Percentiles rank a stretch among this genome's conserved stretches.
Evolutionary conservation across 2,329 filamentous ascomycete species (phyloP).

Genomic region (Cytospora paraplurivora): DNA sequence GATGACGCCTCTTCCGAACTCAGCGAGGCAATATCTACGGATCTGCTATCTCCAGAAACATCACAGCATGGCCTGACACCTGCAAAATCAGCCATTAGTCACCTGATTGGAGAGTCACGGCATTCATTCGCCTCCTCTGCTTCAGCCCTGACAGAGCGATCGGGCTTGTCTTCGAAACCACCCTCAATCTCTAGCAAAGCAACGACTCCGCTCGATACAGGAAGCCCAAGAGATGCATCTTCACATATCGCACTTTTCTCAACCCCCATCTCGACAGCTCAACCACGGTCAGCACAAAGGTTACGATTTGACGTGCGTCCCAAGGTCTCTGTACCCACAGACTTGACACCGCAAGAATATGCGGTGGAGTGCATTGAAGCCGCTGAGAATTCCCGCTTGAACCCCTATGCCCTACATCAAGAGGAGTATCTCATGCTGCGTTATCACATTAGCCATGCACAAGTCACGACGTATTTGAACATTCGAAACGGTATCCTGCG

Average conservation of each 20-base stretch:
- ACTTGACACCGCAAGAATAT: slow-evolving; percentile 74
- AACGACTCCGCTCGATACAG: slow-evolving; percentile 59
- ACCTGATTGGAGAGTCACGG: slow-evolving; percentile 28
- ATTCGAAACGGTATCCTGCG: slow-evolving; percentile 92
- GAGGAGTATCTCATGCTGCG: slow-evolving; percentile 82
- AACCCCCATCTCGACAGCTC: slow-evolving; percentile 29
- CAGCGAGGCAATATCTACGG: slow-evolving; percentile 18
- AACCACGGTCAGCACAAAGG: slow-evolving; percentile 37
- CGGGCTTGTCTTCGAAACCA: slow-evolving; percentile 57
- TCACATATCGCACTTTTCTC: slow-evolving; percentile 28
- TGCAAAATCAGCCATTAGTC: slow-evolving; percentile 25
- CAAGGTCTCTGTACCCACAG: slow-evolving; percentile 80
- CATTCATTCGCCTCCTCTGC: slow-evolving; percentile 56
- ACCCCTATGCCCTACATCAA: slow-evolving; percentile 83
- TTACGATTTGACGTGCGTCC: slow-evolving; percentile 64
- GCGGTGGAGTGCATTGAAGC: slow-evolving; percentile 89
- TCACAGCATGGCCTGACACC: slow-evolving; percentile 14
- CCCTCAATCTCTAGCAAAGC: slow-evolving; percentile 63
- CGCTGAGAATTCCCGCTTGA: slow-evolving; percentile 84
- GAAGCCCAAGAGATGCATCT: slow-evolving; percentile 40
- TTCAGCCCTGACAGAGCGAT: slow-evolving; percentile 55
- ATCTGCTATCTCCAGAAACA: slow-evolving; percentile 7
- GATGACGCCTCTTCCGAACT: slow-evolving; percentile 25
- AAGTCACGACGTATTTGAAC: slow-evolving; percentile 94
- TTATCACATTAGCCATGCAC: slow-evolving; percentile 79